Percentiles rank a stretch among this genome's conserved stretches.
Conservation (phyloP, 2,329 filamentous ascomycete genomes). For the Phyllosticta citriasiana region DNA sequence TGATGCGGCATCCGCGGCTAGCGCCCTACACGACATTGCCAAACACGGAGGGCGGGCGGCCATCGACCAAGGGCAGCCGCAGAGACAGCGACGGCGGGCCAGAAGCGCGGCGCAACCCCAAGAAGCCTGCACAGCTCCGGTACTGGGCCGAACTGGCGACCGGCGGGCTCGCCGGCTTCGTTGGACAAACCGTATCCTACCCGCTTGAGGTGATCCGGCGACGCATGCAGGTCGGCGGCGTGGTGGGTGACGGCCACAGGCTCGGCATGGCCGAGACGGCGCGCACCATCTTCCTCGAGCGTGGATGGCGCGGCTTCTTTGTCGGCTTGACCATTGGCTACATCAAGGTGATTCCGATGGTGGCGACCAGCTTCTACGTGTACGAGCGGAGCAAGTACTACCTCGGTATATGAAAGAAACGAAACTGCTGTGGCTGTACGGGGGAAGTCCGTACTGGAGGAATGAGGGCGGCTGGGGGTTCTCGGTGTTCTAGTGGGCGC, state of each 20-base stretch:
- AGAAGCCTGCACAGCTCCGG: slow-evolving; percentile 60
- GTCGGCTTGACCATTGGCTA: slow-evolving; percentile 92
- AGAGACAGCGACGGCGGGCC: slow-evolving; percentile 16
- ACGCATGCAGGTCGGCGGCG: slow-evolving; percentile 92
- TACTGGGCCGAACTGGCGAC: slow-evolving; percentile 80
- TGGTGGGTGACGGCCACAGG: slow-evolving; percentile 79
- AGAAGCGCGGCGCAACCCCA: slow-evolving; percentile 25
- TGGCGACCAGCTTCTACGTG: slow-evolving; percentile 59
- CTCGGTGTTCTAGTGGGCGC: background rate
- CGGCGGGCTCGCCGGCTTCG: slow-evolving; percentile 75
- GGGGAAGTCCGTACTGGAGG: background rate
- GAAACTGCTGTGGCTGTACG: background rate
- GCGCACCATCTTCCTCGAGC: slow-evolving; percentile 62
- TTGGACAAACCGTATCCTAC: slow-evolving; percentile 88
- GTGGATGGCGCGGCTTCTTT: slow-evolving; percentile 74
- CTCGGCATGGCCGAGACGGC: slow-evolving; percentile 72
- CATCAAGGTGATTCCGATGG: slow-evolving; percentile 86
- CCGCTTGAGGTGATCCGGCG: slow-evolving; percentile 86
- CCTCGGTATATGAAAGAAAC: slow-evolving; percentile 35
- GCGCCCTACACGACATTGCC: slow-evolving; percentile 68
- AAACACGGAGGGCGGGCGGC: slow-evolving; percentile 31
- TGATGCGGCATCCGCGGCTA: slow-evolving; percentile 60
- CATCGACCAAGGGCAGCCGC: background rate
- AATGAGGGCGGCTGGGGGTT: background rate
- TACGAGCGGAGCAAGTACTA: slow-evolving; percentile 55